Evolutionary conservation across 371 early-diverging fungal species (phyloP).

Genomic region (Umbelopsis sp.): DNA sequence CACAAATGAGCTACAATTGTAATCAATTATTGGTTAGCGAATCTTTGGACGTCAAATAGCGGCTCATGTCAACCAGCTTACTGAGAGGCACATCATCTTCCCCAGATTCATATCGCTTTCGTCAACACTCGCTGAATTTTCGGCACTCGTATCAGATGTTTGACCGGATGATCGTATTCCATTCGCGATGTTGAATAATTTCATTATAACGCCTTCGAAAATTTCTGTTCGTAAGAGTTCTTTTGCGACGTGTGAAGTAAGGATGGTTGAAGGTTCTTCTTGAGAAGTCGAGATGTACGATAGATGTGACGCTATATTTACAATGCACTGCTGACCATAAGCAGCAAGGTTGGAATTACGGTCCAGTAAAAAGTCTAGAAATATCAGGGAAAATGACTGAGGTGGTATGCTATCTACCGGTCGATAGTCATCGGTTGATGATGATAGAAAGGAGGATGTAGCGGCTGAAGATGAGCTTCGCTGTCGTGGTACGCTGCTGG

Average conservation of each 20-base stretch:
- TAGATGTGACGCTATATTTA: slow-evolving; percentile 36
- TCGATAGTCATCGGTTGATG: neutral
- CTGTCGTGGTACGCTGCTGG: neutral
- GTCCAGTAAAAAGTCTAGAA: slow-evolving; percentile 55
- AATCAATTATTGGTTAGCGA: too few relatives aligned
- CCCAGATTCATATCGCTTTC: slow-evolving; percentile 43
- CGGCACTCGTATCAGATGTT: slow-evolving; percentile 9
- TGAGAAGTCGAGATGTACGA: neutral
- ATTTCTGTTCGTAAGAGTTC: slow-evolving; percentile 45
- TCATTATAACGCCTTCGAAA: slow-evolving; percentile 42
- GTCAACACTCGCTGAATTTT: slow-evolving; percentile 21
- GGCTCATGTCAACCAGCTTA: slow-evolving; percentile 18
- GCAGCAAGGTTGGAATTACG: slow-evolving; percentile 55
- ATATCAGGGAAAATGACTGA: slow-evolving; percentile 40
- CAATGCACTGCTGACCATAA: slow-evolving; percentile 52
- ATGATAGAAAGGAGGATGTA: neutral
- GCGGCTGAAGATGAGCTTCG: slow-evolving; percentile 6
- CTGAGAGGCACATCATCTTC: slow-evolving; percentile 51
- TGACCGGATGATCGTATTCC: slow-evolving; percentile 15
- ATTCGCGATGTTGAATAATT: slow-evolving; percentile 26
- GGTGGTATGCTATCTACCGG: slow-evolving; percentile 33
- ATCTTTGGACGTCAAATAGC: too few relatives aligned
- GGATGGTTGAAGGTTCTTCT: slow-evolving; percentile 8
- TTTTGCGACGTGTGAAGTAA: slow-evolving; percentile 25
- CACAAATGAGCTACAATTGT: slow-evolving; percentile 49